Conservation (phyloP, 1,284 basidiomycete species). For the Marasmius sp. region DNA sequence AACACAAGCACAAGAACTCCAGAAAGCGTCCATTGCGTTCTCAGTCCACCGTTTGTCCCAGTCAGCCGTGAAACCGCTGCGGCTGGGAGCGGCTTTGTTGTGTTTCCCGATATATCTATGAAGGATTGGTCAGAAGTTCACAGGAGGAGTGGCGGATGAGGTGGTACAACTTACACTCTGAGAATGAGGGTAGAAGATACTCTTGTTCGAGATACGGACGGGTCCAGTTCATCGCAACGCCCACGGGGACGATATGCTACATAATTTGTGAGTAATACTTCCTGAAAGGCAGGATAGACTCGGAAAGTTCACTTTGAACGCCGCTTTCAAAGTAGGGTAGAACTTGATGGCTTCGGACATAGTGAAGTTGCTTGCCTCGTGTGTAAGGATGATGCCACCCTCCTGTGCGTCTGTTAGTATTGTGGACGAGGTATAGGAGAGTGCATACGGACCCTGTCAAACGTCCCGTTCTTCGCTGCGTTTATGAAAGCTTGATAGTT, state of each 20-base stretch:
- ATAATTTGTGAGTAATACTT: background rate
- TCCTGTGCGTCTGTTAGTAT: background rate
- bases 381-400: constrained; percentile 17
- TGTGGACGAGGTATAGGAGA: background rate
- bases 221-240: constrained; percentile 11
- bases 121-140: background rate
- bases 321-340: constrained; percentile 9
- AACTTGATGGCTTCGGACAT: constrained; percentile 18
- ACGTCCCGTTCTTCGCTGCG: constrained; percentile 1
- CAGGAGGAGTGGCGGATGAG: too few species aligned
- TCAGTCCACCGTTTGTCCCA: background rate
- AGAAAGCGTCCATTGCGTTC: background rate
- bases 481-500: constrained; percentile 14
- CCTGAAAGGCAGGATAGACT: background rate
- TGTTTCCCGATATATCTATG: background rate
- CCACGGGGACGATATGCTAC: constrained; percentile 15
- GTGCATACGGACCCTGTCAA: background rate
- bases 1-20: too few species aligned
- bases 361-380: constrained; percentile 18
- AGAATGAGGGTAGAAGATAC: constrained; percentile 4
- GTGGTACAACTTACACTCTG: constrained; percentile 7
- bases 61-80: background rate
- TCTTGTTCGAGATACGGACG: constrained; percentile 14
- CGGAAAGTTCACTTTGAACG: constrained; percentile 9
- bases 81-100: background rate